Percentiles rank a stretch among this genome's conserved stretches.
Conservation (phyloP, 169 alveolate species). For the Eimeria tenella region DNA sequence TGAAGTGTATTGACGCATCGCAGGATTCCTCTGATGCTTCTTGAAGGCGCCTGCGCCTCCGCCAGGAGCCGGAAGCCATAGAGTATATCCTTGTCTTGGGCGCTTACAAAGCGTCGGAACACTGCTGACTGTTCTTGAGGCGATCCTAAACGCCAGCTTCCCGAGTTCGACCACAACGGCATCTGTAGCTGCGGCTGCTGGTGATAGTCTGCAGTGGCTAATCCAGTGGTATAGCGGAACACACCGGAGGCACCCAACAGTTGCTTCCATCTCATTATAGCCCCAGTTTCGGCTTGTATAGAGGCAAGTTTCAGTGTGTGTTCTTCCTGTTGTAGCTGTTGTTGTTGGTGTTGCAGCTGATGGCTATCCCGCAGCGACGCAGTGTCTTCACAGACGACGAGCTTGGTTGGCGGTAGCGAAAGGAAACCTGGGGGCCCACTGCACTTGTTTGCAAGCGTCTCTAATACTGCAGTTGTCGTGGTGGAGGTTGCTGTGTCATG, state of each 20-base stretch:
- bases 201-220: neutral
- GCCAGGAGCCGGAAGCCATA: neutral
- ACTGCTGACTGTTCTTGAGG: neutral
- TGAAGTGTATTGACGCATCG: neutral
- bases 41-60: neutral
- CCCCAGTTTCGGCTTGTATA: neutral
- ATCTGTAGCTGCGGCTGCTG: neutral
- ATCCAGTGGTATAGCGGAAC: neutral
- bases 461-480: neutral
- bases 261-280: neutral
- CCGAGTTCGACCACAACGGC: neutral
- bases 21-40: neutral
- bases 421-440: neutral
- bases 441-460: neutral
- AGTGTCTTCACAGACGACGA: neutral
- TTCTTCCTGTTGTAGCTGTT: conserved; percentile 4
- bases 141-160: neutral
- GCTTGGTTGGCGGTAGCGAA: neutral
- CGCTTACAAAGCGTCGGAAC: neutral
- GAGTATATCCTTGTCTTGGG: neutral
- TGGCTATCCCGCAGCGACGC: neutral
- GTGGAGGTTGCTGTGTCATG: neutral
- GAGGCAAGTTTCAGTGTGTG: neutral
- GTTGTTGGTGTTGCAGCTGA: conserved; percentile 25
- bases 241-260: neutral